These are phyloP conservation scores for Leccinum boreale DNA, from an alignment of 768 basidiomycete genomes.

Conservation along the genomic window DNA sequence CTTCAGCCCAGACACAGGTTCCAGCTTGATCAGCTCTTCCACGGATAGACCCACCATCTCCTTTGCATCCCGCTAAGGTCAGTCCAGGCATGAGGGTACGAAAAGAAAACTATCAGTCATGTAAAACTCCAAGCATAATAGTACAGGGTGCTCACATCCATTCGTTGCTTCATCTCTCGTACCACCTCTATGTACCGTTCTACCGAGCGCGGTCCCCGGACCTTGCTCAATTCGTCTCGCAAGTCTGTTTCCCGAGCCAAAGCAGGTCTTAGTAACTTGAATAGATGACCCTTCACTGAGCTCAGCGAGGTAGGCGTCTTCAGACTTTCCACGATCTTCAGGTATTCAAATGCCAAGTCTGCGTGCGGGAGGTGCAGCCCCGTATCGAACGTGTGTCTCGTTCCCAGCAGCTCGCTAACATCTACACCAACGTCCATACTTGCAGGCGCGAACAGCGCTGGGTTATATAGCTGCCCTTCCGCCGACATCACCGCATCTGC, in stretches of 20 bases:
- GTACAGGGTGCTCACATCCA: slow-evolving; percentile 43
- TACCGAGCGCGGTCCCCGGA: slow-evolving; percentile 28
- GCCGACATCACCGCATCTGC: slow-evolving; percentile 94
- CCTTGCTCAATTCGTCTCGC: slow-evolving; percentile 64
- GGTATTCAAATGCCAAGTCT: slow-evolving; percentile 80
- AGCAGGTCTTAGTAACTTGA: slow-evolving; percentile 85
- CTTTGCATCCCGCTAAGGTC: slow-evolving; percentile 45
- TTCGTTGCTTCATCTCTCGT: slow-evolving; percentile 54
- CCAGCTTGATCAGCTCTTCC: slow-evolving; percentile 39
- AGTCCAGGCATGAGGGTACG: not conserved
- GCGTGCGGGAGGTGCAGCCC: slow-evolving; percentile 54
- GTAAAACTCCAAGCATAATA: not conserved
- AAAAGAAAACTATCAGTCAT: not conserved
- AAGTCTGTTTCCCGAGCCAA: slow-evolving; percentile 65
- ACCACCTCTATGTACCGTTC: slow-evolving; percentile 50
- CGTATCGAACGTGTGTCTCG: slow-evolving; percentile 29
- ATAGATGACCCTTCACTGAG: slow-evolving; percentile 89
- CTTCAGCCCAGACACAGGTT: slow-evolving; percentile 47
- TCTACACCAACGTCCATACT: slow-evolving; percentile 12
- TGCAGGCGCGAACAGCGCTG: slow-evolving; percentile 62
- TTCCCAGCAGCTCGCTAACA: not conserved
- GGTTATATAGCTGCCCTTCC: slow-evolving; percentile 93
- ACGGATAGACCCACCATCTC: slow-evolving; percentile 26
- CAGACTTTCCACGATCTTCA: slow-evolving; percentile 61
- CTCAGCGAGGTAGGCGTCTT: slow-evolving; percentile 69